A percentile compares a stretch with the other conserved stretches of the same genome.
Conservation (phyloP, 2,329 filamentous ascomycete species). For the Zarea fungicola region DNA sequence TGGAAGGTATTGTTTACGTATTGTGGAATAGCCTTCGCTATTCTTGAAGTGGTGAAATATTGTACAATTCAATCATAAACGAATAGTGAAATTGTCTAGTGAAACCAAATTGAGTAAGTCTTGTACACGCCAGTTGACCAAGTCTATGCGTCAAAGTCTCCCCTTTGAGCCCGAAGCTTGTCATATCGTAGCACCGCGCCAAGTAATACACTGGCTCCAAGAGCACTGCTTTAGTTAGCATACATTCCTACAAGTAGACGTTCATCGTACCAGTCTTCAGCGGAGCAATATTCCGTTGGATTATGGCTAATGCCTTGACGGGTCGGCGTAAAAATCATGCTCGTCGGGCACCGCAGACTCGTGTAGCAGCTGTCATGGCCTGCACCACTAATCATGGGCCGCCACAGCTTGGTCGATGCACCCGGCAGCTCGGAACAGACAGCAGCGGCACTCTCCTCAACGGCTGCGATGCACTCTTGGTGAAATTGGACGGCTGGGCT, state of each 20-base stretch:
- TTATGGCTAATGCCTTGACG: slow-evolving; percentile 33
- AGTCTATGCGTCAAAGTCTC: background rate
- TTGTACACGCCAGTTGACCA: background rate
- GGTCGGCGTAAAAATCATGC: slow-evolving; percentile 35
- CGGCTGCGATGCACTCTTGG: slow-evolving; percentile 58
- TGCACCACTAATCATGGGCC: slow-evolving; percentile 32
- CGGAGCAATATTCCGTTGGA: slow-evolving; percentile 30
- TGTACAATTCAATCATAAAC: background rate
- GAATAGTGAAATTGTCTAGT: background rate
- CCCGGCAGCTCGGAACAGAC: slow-evolving; percentile 41
- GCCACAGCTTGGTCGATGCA: slow-evolving; percentile 23
- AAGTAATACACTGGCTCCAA: slow-evolving; percentile 24
- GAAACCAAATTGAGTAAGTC: background rate
- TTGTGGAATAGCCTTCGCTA: too few relatives aligned
- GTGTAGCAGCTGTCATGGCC: slow-evolving; percentile 35
- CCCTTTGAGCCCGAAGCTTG: slow-evolving; percentile 7
- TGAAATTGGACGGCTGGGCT: slow-evolving; percentile 59
- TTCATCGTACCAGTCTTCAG: slow-evolving; percentile 26
- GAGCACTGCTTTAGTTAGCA: slow-evolving; percentile 13
- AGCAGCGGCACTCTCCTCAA: slow-evolving; percentile 51
- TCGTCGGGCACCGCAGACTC: slow-evolving; percentile 27
- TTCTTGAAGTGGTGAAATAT: background rate
- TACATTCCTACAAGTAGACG: background rate
- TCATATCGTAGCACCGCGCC: slow-evolving; percentile 19
- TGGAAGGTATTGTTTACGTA: too few relatives aligned